A percentile compares a stretch with the other conserved stretches of the same genome.
Evolutionary conservation across 1,284 basidiomycete species (phyloP).

Genomic region (Kwoniella shivajii): DNA sequence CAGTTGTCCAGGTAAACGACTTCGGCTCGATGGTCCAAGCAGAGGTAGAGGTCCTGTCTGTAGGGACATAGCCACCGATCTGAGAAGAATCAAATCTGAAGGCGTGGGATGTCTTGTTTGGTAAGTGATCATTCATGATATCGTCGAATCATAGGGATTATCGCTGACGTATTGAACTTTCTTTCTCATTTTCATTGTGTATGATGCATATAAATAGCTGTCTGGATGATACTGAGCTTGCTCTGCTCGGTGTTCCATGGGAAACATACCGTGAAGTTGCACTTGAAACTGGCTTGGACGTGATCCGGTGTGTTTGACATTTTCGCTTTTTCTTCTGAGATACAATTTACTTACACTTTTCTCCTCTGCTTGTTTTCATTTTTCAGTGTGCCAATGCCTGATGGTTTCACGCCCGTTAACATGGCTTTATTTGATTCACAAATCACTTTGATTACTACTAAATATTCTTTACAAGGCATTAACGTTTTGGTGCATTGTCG

Average conservation of each 20-base stretch:
- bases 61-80: constrained; percentile 75
- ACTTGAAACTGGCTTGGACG: constrained; percentile 68
- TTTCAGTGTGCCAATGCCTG: constrained; percentile 80
- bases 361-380: background rate
- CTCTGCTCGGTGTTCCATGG: constrained; percentile 82
- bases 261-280: constrained; percentile 69
- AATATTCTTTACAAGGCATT: constrained; percentile 74
- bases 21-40: constrained; percentile 78
- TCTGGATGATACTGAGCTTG: constrained; percentile 82
- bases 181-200: background rate
- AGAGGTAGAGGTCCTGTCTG: constrained; percentile 82
- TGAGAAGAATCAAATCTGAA: constrained; percentile 72
- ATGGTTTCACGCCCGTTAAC: constrained; percentile 80
- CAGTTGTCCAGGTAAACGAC: constrained; percentile 96
- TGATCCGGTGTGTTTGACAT: constrained; percentile 61
- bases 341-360: constrained; percentile 10
- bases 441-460: constrained; percentile 68
- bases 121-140: constrained; percentile 55
- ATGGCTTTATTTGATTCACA: constrained; percentile 67
- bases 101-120: constrained; percentile 83
- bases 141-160: background rate
- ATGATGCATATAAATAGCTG: constrained; percentile 60
- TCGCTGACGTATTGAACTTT: background rate
- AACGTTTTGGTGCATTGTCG: constrained; percentile 87
- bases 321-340: background rate